Evolutionary conservation across 371 early-diverging fungal genomes (phyloP).

Genomic region (Mucor sp.): DNA sequence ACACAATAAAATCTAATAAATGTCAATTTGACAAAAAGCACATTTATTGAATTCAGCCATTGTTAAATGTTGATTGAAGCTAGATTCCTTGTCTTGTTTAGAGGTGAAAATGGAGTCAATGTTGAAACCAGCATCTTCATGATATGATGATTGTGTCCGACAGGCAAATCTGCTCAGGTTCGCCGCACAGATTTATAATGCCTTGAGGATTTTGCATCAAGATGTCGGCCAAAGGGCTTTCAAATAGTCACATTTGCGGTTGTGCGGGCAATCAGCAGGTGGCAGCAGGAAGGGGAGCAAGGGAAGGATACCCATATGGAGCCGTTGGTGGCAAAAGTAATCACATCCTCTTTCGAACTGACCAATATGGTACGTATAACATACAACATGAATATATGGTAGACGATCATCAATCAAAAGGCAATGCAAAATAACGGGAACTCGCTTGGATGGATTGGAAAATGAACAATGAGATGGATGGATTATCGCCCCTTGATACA

Average conservation of each 20-base stretch:
- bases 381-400: background rate
- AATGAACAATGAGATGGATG: slow-evolving; percentile 5
- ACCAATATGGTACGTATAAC: slow-evolving; percentile 30
- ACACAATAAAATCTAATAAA: background rate
- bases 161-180: background rate
- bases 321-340: slow-evolving; percentile 10
- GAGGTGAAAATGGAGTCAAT: too few relatives aligned
- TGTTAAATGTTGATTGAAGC: too few relatives aligned
- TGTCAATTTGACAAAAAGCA: too few relatives aligned
- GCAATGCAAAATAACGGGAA: background rate
- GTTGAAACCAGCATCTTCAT: background rate
- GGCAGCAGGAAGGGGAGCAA: background rate
- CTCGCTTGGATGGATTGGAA: background rate
- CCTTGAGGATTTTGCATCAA: background rate
- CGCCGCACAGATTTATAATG: background rate
- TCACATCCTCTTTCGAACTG: slow-evolving; percentile 31
- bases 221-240: background rate
- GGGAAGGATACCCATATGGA: background rate
- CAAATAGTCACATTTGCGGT: background rate
- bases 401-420: background rate
- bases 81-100: too few relatives aligned
- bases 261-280: background rate
- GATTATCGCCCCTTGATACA: slow-evolving; percentile 1
- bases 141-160: background rate
- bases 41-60: too few relatives aligned